Evolutionary conservation across 1,284 basidiomycete genomes (phyloP), one percentile per base, ranked within the genome.

Genomic region (Ceratorhiza oryzae-sativae): DNA sequence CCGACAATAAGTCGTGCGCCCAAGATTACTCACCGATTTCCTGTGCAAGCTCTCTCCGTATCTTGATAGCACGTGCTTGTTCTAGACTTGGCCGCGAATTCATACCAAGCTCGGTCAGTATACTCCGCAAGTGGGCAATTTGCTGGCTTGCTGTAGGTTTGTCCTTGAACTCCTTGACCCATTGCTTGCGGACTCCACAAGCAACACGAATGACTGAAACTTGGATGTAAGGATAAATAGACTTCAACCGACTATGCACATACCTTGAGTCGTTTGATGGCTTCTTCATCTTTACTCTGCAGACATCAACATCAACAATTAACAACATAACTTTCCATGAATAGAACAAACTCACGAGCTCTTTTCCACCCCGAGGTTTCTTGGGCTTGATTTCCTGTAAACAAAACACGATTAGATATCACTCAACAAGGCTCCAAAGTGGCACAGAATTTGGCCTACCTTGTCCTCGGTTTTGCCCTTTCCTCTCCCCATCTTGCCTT

Each of bases 111-210:
- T 88, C 88, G 3, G 81, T 76, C 6, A 95, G 83, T 9, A 93
- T 86, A 39, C 84, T 80, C 68, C 86, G 86, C 36, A 95, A 82
- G 55, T 86, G 87, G 53, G 82, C 80, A 49, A 93, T 89, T 77
- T 95, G 91, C 56, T 88, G 84, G 1, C 84, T 84, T 0, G 88
- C 83, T 4, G 82, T 84, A 30, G 87, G 84, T 60, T 86, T 79
- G 72, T 85, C 87, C 74, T 87, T 82, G 76, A 95, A 90, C 75
- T 93, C 87, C 78, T 88, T 92, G 18, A 76, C 71, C 93, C 93
- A 95, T 32, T 87, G 83, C 80, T 92, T 94, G 70, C 92, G 87
- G 4, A 92, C 84, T 3, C 93, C 93, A 76, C 94, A 95, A 0
- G 91, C 91, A 8, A 86, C 80, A 0, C 87, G 25, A 93, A 83